Evolutionary conservation across 148 eudicot genomes (phyloP).

Genomic region (Nyssa sinensis): DNA sequence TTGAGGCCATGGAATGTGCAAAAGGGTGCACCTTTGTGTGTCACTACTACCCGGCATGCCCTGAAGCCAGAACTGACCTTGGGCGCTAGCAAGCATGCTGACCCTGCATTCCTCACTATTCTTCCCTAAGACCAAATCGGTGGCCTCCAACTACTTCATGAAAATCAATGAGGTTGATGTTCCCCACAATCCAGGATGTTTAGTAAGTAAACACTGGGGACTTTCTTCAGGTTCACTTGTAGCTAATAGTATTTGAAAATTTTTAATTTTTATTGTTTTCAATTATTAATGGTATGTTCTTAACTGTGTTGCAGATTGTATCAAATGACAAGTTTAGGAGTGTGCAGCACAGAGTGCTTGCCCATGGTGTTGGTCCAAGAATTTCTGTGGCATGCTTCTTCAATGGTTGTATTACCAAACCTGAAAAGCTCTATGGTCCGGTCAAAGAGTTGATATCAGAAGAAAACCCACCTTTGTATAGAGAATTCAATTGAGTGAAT

Average conservation of each 20-base stretch:
- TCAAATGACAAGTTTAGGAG: slow-evolving; percentile 38
- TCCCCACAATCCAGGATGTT: slow-evolving; percentile 28
- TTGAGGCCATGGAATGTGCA: slow-evolving; percentile 24
- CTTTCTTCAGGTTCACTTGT: slow-evolving; percentile 37
- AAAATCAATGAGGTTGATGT: slow-evolving; percentile 40
- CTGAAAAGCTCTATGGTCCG: slow-evolving; percentile 38
- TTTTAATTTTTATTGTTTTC: no score
- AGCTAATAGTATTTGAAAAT: no score
- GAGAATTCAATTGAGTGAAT: slow-evolving; percentile 25
- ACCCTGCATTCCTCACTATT: slow-evolving; percentile 32
- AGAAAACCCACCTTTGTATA: slow-evolving; percentile 33
- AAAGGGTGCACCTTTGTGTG: slow-evolving; percentile 14
- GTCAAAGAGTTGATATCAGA: slow-evolving; percentile 38
- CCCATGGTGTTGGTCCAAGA: slow-evolving; percentile 36
- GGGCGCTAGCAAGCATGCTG: slow-evolving; percentile 27
- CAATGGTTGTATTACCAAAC: slow-evolving; percentile 1
- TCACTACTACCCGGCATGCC: slow-evolving; percentile 48
- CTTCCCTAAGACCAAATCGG: slow-evolving; percentile 33
- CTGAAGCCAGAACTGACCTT: slow-evolving; percentile 33
- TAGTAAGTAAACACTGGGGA: slow-evolving; percentile 45
- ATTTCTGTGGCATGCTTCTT: slow-evolving; percentile 40
- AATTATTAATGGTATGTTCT: neutral
- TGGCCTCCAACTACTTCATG: slow-evolving; percentile 47
- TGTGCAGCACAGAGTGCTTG: slow-evolving; percentile 36
- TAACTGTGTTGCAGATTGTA: slow-evolving; percentile 18